Conservation (phyloP, 2,329 filamentous ascomycete genomes). For the Aphanoascus verrucosus region DNA sequence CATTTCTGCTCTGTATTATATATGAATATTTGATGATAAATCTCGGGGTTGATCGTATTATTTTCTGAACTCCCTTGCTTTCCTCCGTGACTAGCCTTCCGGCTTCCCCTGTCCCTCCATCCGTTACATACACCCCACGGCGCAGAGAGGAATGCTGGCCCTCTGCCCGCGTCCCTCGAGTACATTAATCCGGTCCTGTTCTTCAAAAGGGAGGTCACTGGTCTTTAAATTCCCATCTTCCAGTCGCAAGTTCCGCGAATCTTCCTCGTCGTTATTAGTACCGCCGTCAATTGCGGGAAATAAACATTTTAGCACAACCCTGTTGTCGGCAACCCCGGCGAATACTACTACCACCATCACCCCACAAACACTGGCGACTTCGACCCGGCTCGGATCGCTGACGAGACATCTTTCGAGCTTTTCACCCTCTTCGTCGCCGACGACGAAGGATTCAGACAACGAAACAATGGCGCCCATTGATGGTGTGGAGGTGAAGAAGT, state of each 20-base stretch:
- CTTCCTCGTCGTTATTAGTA: too few relatives aligned
- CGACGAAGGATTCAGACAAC: not conserved
- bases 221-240: not conserved
- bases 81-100: slow-evolving; percentile 3
- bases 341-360: too few relatives aligned
- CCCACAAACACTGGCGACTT: slow-evolving; percentile 2
- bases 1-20: too few relatives aligned
- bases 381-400: slow-evolving; percentile 31
- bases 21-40: not conserved
- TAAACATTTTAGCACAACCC: not conserved
- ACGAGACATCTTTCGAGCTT: slow-evolving; percentile 34
- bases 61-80: not conserved
- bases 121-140: not conserved
- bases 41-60: not conserved
- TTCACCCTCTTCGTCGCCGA: slow-evolving; percentile 8
- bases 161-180: slow-evolving; percentile 6
- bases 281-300: too few relatives aligned
- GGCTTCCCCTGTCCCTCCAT: not conserved
- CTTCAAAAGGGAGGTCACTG: not conserved
- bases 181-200: slow-evolving; percentile 2
- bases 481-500: slow-evolving; percentile 33
- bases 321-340: not conserved
- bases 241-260: not conserved
- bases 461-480: slow-evolving; percentile 31
- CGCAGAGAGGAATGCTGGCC: slow-evolving; percentile 5